These are phyloP conservation scores for Scleroderma bovista DNA, from an alignment of 768 basidiomycete species.

Conservation along the genomic window DNA sequence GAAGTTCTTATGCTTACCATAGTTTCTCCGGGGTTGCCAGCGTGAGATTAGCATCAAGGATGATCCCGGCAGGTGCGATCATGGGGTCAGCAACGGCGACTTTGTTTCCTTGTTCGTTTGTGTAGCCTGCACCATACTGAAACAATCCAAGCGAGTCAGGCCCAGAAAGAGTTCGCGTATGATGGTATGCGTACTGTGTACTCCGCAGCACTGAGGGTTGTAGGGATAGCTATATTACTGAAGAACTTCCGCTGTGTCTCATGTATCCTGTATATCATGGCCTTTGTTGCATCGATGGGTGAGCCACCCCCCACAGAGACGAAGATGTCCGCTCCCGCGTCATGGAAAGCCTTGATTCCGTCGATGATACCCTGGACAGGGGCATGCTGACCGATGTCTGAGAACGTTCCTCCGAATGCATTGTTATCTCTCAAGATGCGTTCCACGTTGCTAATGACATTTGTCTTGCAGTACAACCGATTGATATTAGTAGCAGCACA, in stretches of 20 bases:
- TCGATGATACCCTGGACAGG: constrained; percentile 61
- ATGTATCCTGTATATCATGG: constrained; percentile 59
- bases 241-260: constrained; percentile 47
- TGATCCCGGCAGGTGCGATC: constrained; percentile 66
- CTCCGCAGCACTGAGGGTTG: constrained; percentile 76
- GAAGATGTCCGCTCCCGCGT: constrained; percentile 58
- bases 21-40: constrained; percentile 67
- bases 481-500: constrained; percentile 7
- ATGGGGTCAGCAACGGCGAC: constrained; percentile 45
- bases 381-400: constrained; percentile 67
- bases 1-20: constrained; percentile 41
- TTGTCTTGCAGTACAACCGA: constrained; percentile 14
- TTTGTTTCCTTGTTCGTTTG: constrained; percentile 65
- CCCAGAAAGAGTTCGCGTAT: background rate
- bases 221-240: constrained; percentile 75
- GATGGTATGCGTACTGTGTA: constrained; percentile 44
- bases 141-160: constrained; percentile 1
- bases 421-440: constrained; percentile 48
- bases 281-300: constrained; percentile 74
- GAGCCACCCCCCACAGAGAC: constrained; percentile 78
- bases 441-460: constrained; percentile 20
- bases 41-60: constrained; percentile 73
- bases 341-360: constrained; percentile 50
- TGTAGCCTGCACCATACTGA: constrained; percentile 65
- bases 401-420: constrained; percentile 66